phyloP scores from a whole-genome alignment of 768 basidiomycete species.

The Goffeauzyma gilvescens region DNA sequence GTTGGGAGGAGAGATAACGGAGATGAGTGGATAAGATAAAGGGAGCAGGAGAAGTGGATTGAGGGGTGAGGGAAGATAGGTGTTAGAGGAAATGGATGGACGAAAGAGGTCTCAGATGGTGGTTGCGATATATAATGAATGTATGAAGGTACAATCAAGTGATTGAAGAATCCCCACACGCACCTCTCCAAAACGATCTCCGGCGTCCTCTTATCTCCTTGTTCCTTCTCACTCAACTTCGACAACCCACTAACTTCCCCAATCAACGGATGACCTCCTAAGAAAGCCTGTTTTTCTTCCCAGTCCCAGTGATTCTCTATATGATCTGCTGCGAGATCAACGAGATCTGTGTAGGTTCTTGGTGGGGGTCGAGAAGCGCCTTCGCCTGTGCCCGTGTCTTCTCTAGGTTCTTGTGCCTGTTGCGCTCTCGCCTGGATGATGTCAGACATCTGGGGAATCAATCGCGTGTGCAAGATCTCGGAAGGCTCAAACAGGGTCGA shows the following conservation, averaged over 20 bases:
- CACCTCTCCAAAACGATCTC: conserved; percentile 51
- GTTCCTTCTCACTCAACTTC: conserved; percentile 58
- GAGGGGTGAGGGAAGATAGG: background rate
- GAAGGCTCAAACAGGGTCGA: too few species aligned
- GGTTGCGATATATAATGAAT: too few species aligned
- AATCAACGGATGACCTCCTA: conserved; percentile 73
- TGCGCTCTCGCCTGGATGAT: too few species aligned
- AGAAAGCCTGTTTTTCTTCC: conserved; percentile 40
- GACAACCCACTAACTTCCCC: conserved; percentile 64
- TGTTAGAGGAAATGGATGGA: background rate
- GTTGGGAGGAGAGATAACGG: background rate
- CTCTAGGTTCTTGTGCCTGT: too few species aligned
- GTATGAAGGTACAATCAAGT: background rate
- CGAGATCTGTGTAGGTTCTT: conserved; percentile 39
- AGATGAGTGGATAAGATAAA: too few species aligned
- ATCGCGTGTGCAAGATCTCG: too few species aligned
- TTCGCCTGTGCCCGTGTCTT: too few species aligned
- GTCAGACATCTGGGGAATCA: too few species aligned
- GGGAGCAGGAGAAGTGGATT: background rate
- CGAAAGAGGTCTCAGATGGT: too few species aligned
- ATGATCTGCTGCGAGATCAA: conserved; percentile 34
- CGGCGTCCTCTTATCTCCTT: conserved; percentile 48
- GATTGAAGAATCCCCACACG: conserved; percentile 4
- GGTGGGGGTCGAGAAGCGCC: too few species aligned
- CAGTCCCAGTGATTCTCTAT: conserved; percentile 17